These are phyloP conservation scores for Naumovozyma dairenensis DNA, from an alignment of 805 yeast species.

Conservation along the genomic window DNA sequence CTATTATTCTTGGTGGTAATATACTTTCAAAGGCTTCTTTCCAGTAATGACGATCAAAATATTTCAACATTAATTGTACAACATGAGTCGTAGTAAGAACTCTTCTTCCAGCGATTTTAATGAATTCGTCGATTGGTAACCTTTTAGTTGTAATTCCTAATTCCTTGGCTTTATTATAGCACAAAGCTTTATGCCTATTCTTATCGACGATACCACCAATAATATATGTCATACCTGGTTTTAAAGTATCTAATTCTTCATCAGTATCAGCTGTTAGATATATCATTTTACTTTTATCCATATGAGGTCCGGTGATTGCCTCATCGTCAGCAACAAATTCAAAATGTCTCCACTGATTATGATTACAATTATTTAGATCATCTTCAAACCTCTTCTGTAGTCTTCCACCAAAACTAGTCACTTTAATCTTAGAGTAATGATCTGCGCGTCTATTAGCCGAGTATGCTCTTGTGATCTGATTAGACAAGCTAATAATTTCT, in stretches of 20 bases:
- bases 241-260: conserved; percentile 51
- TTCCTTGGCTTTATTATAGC: conserved; percentile 69
- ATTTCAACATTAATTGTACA: conserved; percentile 73
- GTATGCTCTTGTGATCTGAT: conserved; percentile 76
- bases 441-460: conserved; percentile 60
- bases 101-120: conserved; percentile 72
- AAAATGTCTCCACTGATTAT: conserved; percentile 60
- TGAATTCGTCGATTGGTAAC: conserved; percentile 79
- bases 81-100: conserved; percentile 94
- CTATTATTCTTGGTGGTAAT: conserved; percentile 67
- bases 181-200: conserved; percentile 73
- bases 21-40: conserved; percentile 76
- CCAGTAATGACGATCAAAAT: conserved; percentile 79
- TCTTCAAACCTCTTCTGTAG: conserved; percentile 61
- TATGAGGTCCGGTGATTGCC: conserved; percentile 25
- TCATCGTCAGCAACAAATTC: conserved; percentile 36
- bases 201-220: conserved; percentile 96
- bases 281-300: conserved; percentile 37
- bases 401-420: conserved; percentile 58
- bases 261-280: conserved; percentile 86
- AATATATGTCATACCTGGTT: conserved; percentile 65
- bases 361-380: conserved; percentile 42
- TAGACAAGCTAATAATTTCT: conserved; percentile 56
- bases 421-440: conserved; percentile 45
- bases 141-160: conserved; percentile 65